Conservation (phyloP, 208 protist genomes). For the Crithidia fasciculata region DNA sequence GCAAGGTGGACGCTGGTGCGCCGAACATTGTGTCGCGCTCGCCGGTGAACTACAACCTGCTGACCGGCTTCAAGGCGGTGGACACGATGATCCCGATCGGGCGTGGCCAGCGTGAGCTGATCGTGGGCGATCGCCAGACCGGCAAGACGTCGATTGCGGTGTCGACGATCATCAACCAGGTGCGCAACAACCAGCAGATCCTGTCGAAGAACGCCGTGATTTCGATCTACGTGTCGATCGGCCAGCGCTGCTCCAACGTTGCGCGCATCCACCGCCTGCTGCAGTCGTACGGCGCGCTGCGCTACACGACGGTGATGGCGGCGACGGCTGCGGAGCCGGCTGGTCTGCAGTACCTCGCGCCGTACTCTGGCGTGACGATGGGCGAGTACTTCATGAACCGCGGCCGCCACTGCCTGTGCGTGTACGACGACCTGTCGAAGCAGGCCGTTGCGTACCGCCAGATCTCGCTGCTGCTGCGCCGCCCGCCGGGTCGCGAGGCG, state of each 20-base stretch:
- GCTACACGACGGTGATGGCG: constrained; percentile 92
- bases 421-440: constrained; percentile 95
- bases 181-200: constrained; percentile 87
- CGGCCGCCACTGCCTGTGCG: constrained; percentile 91
- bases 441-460: constrained; percentile 95
- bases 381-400: constrained; percentile 94
- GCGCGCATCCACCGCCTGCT: constrained; percentile 89
- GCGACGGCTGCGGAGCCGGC: constrained; percentile 92
- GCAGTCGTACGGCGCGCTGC: constrained; percentile 82
- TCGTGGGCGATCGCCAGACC: constrained; percentile 94
- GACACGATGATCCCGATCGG: constrained; percentile 95
- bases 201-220: constrained; percentile 91
- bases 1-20: constrained; percentile 91
- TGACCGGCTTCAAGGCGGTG: constrained; percentile 93
- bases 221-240: constrained; percentile 94
- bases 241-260: constrained; percentile 94
- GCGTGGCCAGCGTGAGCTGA: constrained; percentile 94
- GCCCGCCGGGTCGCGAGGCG: constrained; percentile 92
- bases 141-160: constrained; percentile 94
- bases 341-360: constrained; percentile 92
- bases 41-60: constrained; percentile 94
- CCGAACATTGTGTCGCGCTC: constrained; percentile 93
- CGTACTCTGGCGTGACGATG: constrained; percentile 92
- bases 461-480: constrained; percentile 93
- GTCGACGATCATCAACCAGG: constrained; percentile 94